phyloP scores from a whole-genome alignment of 2,329 filamentous ascomycete species.

The Sarocladium strictum region DNA sequence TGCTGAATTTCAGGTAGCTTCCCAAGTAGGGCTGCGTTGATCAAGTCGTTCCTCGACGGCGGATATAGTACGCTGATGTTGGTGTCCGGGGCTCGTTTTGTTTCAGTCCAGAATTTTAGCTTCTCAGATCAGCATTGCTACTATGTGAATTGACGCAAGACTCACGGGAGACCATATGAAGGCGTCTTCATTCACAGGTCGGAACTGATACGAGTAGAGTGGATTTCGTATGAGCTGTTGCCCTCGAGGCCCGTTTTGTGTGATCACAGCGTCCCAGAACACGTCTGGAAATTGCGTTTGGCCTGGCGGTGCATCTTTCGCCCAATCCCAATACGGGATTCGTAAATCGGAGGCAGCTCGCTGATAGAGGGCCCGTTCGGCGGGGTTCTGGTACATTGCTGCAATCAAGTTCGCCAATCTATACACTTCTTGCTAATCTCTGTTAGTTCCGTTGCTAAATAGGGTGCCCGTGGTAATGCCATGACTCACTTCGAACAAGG shows the following conservation, averaged over 20 bases:
- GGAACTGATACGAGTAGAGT: conserved; percentile 54
- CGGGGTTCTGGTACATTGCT: conserved; percentile 38
- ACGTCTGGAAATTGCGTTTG: conserved; percentile 39
- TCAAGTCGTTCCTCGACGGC: conserved; percentile 52
- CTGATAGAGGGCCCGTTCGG: conserved; percentile 42
- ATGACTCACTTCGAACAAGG: conserved; percentile 45
- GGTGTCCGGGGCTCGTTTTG: conserved; percentile 47
- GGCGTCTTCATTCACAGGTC: conserved; percentile 50
- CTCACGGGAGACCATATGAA: conserved; percentile 56
- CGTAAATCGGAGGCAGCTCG: conserved; percentile 45
- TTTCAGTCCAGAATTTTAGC: conserved; percentile 55
- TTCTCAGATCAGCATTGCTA: conserved; percentile 19
- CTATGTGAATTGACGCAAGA: conserved; percentile 11
- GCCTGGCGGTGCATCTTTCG: conserved; percentile 39
- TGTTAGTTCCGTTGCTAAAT: conserved; percentile 13
- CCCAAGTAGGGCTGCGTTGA: conserved; percentile 38
- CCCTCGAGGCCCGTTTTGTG: conserved; percentile 51
- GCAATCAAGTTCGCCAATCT: conserved; percentile 37
- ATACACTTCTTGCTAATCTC: conserved; percentile 29
- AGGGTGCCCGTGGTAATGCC: background rate
- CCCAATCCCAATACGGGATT: conserved; percentile 57
- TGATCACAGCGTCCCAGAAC: conserved; percentile 42
- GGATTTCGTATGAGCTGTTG: conserved; percentile 54
- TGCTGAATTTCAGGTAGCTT: conserved; percentile 51
- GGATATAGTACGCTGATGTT: conserved; percentile 22